These are phyloP conservation scores for Populus hybrid DNA, from an alignment of 441 rosid species.

Conservation along the genomic window DNA sequence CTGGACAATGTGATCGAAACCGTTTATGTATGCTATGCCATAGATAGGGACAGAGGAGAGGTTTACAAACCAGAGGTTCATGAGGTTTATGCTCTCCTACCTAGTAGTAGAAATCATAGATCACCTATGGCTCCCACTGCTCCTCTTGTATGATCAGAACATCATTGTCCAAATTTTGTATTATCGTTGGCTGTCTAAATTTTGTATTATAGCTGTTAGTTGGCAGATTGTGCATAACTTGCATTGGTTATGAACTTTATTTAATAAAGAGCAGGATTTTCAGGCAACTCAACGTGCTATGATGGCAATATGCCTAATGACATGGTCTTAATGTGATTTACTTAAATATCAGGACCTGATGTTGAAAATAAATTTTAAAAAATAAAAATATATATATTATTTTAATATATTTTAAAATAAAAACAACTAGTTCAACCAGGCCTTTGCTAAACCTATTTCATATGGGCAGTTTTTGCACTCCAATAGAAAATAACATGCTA, in stretches of 20 bases:
- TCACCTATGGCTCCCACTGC: constrained; percentile 29
- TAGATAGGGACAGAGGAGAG: constrained; percentile 77
- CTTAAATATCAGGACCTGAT: too few species aligned
- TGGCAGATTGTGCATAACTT: constrained; percentile 31
- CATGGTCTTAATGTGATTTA: background rate
- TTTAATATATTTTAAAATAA: too few species aligned
- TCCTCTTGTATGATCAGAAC: constrained; percentile 26
- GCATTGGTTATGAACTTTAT: constrained; percentile 26
- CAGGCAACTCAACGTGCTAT: background rate
- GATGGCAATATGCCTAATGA: background rate
- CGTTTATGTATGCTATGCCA: constrained; percentile 67
- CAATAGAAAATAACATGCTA: background rate
- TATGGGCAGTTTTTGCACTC: background rate
- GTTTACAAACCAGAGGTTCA: constrained; percentile 81
- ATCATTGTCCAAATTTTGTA: constrained; percentile 4
- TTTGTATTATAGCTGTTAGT: constrained; percentile 27
- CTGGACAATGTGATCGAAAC: constrained; percentile 80
- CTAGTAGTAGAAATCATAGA: constrained; percentile 56
- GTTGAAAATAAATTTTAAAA: too few species aligned
- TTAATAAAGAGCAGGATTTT: constrained; percentile 25
- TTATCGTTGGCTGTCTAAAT: constrained; percentile 1
- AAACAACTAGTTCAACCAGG: background rate
- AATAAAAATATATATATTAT: too few species aligned
- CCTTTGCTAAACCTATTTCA: background rate
- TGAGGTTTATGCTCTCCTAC: constrained; percentile 70